These are phyloP conservation scores for Dysphania ambrosioides DNA, from an alignment of 148 eudicot genomes.

Conservation along the genomic window DNA sequence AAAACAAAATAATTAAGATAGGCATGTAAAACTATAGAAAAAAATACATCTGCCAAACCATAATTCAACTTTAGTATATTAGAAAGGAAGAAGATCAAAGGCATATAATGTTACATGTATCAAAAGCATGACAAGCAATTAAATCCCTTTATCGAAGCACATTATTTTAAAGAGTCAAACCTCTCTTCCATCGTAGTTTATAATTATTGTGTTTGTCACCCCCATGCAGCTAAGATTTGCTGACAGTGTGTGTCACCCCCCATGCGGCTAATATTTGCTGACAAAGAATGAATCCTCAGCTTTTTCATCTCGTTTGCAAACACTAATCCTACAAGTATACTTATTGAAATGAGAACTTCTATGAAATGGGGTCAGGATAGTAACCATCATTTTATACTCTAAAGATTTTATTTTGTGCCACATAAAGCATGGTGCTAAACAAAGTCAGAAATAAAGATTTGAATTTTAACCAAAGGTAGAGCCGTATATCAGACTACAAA, in stretches of 20 bases:
- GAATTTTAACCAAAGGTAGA: background rate
- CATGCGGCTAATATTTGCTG: constrained; percentile 84
- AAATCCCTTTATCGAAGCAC: background rate
- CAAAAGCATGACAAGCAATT: background rate
- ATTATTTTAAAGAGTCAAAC: constrained; percentile 32
- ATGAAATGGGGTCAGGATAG: background rate
- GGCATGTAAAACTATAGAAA: background rate
- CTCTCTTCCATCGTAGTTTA: constrained; percentile 94
- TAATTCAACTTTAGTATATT: background rate
- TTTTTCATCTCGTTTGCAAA: constrained; percentile 94
- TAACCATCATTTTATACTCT: background rate
- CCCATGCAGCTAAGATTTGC: no score
- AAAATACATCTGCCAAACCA: background rate
- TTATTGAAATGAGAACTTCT: background rate
- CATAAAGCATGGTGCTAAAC: background rate
- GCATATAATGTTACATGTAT: background rate
- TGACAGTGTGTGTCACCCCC: no score
- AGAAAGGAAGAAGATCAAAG: background rate
- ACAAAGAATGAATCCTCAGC: constrained; percentile 77
- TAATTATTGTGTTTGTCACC: constrained; percentile 82
- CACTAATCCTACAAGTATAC: constrained; percentile 50
- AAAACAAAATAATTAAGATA: constrained; percentile 16
- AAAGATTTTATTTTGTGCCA: background rate
- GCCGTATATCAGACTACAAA: background rate
- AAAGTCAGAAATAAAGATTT: background rate